Percentiles rank a stretch among this genome's conserved stretches.
Evolutionary conservation across 176 grass and related monocot genomes (phyloP).

Genomic region (Zizania latifolia): DNA sequence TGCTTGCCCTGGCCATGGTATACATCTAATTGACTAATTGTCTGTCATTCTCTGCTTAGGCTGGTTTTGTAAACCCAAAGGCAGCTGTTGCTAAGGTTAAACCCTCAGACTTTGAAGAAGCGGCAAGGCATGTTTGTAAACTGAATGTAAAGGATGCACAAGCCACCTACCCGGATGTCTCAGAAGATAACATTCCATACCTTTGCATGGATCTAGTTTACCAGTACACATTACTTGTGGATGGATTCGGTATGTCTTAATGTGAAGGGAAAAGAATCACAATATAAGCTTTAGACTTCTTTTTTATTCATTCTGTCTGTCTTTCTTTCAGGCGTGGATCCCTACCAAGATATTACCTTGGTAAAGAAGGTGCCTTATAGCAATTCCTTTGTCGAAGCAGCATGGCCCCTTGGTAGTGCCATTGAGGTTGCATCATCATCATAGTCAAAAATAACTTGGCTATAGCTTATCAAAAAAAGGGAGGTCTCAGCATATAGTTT

Average conservation of each 20-base stretch:
- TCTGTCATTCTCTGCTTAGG: conserved; percentile 39
- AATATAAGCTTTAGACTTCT: not conserved
- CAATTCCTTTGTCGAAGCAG: conserved; percentile 78
- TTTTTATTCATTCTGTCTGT: conserved; percentile 1
- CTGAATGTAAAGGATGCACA: conserved; percentile 79
- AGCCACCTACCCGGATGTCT: conserved; percentile 57
- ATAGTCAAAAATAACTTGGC: conserved; percentile 37
- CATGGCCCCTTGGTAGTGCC: conserved; percentile 94
- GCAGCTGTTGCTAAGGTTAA: conserved; percentile 54
- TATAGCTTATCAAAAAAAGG: conserved; percentile 17
- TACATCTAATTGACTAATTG: conserved; percentile 18
- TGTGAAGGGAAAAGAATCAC: not conserved
- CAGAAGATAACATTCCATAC: conserved; percentile 69
- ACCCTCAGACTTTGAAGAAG: conserved; percentile 78
- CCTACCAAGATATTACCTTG: conserved; percentile 89
- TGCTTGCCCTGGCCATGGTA: not conserved
- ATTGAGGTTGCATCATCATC: conserved; percentile 86
- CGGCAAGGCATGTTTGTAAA: conserved; percentile 78
- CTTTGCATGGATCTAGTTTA: conserved; percentile 99
- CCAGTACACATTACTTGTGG: conserved; percentile 93
- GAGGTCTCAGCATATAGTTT: conserved; percentile 29
- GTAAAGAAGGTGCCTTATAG: conserved; percentile 81
- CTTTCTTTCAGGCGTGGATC: conserved; percentile 56
- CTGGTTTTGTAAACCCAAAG: conserved; percentile 77
- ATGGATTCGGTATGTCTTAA: conserved; percentile 77